Percentiles rank a stretch among this genome's conserved stretches.
These are phyloP conservation scores for Aschersonia sp. DNA, from an alignment of 2,329 filamentous ascomycete species.

Conservation along the genomic window DNA sequence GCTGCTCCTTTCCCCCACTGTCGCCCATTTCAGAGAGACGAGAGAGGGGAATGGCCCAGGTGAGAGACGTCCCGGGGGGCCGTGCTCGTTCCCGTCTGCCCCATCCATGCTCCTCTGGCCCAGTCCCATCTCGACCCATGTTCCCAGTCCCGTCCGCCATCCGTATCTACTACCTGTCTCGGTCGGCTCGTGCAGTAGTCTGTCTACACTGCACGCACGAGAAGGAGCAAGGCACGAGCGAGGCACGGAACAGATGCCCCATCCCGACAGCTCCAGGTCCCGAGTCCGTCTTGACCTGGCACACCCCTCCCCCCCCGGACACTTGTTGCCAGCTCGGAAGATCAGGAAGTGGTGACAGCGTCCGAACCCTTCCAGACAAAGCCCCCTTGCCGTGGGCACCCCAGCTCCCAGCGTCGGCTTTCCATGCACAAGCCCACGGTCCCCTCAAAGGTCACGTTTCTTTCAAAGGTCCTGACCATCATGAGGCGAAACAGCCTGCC, in stretches of 20 bases:
- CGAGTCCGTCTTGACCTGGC: not conserved
- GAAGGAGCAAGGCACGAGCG: not conserved
- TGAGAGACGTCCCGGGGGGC: not conserved
- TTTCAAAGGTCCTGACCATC: not conserved
- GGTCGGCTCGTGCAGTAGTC: not conserved
- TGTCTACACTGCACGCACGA: not conserved
- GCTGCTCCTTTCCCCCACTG: not conserved
- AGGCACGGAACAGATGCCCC: not conserved
- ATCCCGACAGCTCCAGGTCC: not conserved
- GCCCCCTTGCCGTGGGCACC: not conserved
- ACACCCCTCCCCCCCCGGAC: not conserved
- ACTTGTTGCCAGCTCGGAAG: not conserved
- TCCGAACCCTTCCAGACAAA: not conserved
- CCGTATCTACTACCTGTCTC: not conserved
- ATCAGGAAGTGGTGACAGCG: not conserved
- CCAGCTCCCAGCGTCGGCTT: not conserved
- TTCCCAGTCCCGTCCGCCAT: not conserved
- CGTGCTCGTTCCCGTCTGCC: constrained; percentile 1
- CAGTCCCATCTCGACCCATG: not conserved
- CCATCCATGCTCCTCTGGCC: not conserved
- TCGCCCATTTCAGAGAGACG: not conserved
- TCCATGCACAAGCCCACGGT: not conserved
- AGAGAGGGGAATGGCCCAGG: not conserved
- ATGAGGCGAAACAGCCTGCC: not conserved
- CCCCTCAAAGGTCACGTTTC: not conserved